Base-by-base conservation (phyloP, 2,329 filamentous ascomycete genomes). In the Penicillium sp. region DNA sequence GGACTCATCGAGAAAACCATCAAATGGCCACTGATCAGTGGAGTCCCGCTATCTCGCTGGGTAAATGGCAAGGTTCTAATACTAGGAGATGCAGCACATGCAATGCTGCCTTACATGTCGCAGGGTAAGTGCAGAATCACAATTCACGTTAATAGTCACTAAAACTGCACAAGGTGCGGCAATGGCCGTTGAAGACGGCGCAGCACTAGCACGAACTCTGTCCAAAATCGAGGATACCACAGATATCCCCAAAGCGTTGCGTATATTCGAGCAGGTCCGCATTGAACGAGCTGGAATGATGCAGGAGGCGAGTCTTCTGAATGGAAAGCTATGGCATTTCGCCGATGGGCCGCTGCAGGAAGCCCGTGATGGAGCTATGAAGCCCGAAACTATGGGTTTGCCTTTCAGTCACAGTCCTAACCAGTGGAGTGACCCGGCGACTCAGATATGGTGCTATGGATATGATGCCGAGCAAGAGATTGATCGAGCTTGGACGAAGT, bases 271-370 rank as follows among this genome's bases (percentile, higher is more conserved):
- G 40, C 43, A 57, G 9, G 67, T 70, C 15, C 64, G 68, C 6
- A 66, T 63, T 39, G 44, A 60, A 19, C 60, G 70, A 0, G 61
- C 64, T 1, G 59, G 64, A 4, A 62, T 64, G 53, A 75, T 72
- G 71, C 73, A 73, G 55, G 66, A 69, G 52, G 75, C 67, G 9
- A 74, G 70, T 55, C 62, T 68, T 13, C 62, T 76, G 6, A 78
- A 78, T 52, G 71, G 70, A 1, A 64, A 69, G 21, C 55, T 78
- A 3, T 77, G 73, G 73, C 74, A 77, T 57, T 72, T 75, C 37
- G 49, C 64, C 0, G 72, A 75, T 51, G 73, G 73, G 0, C 67
- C 69, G 0, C 53, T 65, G 37, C 73, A 75, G 57, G 41, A 61
- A 49, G 72, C 72, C 0, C 58, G 73, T 24, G 73, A 75, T 52